Evolutionary conservation across 176 grass and related monocot species (phyloP).

Genomic region (Saccharum officinarum): DNA sequence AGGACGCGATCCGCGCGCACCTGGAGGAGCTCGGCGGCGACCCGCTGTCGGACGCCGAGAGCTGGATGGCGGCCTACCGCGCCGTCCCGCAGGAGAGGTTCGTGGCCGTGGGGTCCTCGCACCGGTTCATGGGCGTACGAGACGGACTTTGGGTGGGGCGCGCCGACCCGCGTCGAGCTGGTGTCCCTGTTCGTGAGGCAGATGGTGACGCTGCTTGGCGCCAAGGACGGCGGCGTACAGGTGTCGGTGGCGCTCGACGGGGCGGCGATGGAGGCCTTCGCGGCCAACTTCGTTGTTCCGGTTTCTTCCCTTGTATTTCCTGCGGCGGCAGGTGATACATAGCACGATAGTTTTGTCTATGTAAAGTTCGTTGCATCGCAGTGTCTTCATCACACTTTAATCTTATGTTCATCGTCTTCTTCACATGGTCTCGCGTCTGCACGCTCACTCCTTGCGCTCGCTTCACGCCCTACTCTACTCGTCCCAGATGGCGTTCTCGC

Average conservation of each 20-base stretch:
- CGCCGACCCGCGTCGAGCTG: conserved; percentile 37
- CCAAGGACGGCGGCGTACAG: conserved; percentile 34
- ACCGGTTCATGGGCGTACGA: conserved; percentile 42
- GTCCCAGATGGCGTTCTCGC: too few relatives aligned
- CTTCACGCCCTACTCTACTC: too few relatives aligned
- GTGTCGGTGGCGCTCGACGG: neutral
- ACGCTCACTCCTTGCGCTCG: too few relatives aligned
- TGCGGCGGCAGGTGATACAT: too few relatives aligned
- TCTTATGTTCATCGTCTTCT: too few relatives aligned
- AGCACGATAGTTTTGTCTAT: too few relatives aligned
- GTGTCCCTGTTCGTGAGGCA: conserved; percentile 1
- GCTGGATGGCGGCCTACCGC: neutral
- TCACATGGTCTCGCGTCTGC: too few relatives aligned
- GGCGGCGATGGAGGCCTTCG: neutral
- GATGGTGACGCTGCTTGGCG: conserved; percentile 25
- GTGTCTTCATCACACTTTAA: too few relatives aligned
- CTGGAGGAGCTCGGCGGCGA: neutral
- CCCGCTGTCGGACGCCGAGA: neutral
- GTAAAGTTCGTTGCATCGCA: too few relatives aligned
- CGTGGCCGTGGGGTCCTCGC: conserved; percentile 26
- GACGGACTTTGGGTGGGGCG: conserved; percentile 44
- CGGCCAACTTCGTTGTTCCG: neutral
- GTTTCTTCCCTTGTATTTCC: neutral
- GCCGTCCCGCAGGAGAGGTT: neutral
- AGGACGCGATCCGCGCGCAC: conserved; percentile 15